Evolutionary conservation across 2,329 filamentous ascomycete genomes (phyloP).

Genomic region (Aspergillus terreus): DNA sequence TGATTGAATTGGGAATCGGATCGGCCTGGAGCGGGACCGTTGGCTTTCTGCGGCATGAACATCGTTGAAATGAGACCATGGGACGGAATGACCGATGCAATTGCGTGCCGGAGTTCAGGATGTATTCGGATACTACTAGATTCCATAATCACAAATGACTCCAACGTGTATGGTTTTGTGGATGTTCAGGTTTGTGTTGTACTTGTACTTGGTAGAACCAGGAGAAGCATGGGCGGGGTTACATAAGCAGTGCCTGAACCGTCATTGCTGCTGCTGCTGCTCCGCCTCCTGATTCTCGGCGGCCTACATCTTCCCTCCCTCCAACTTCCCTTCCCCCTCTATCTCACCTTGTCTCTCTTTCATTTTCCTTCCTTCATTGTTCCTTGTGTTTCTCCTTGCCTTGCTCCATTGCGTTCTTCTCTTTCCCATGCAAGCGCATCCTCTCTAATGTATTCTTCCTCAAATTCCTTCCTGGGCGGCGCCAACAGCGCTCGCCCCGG

Average conservation of each 20-base stretch:
- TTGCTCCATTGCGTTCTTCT: conserved; percentile 5
- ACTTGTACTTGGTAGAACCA: too few relatives aligned
- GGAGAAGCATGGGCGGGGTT: too few relatives aligned
- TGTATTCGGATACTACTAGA: too few relatives aligned
- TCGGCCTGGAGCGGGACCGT: not conserved
- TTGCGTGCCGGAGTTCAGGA: too few relatives aligned
- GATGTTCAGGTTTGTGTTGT: too few relatives aligned
- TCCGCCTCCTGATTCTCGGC: not conserved
- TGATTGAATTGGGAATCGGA: not conserved
- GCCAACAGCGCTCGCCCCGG: conserved; percentile 70
- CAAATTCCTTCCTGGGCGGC: conserved; percentile 80
- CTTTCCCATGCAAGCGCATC: conserved; percentile 23
- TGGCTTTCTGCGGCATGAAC: too few relatives aligned
- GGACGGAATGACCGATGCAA: too few relatives aligned
- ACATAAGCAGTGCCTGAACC: not conserved
- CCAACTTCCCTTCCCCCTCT: not conserved
- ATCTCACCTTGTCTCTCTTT: not conserved
- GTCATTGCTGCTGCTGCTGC: not conserved
- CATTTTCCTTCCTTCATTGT: not conserved
- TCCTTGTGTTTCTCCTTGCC: conserved; percentile 10
- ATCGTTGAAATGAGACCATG: too few relatives aligned
- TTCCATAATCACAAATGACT: too few relatives aligned
- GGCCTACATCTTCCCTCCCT: not conserved
- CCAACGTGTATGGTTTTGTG: too few relatives aligned
- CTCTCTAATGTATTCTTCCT: conserved; percentile 77